Base-by-base conservation (phyloP, 768 basidiomycete genomes). In the Tricholoma hemisulphureum region DNA sequence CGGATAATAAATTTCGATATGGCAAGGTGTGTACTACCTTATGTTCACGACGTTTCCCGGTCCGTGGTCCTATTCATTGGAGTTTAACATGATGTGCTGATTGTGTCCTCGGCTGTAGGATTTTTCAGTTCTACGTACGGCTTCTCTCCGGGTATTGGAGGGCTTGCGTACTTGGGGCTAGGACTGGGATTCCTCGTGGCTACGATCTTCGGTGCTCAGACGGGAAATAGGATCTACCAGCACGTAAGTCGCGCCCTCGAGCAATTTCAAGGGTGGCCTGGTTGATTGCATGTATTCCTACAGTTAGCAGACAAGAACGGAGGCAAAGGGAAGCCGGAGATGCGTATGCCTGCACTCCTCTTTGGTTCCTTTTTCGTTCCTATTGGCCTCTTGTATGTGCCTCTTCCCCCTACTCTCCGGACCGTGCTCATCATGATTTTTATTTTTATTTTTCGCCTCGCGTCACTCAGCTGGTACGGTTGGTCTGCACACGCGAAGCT, bases 1-100 rank as follows among this genome's bases (percentile, higher is more conserved):
- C 10, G 5, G 7, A 43, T 13, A 37, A 43, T 43, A 8, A 21
- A 43, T 23, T 4, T n/a, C 23, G 7, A 21, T 43, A 13, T 13
- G 43, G 23, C 18, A 39, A 67, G 73, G 86, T 20, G 86, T 88
- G 58, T 88, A 84, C 69, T 91, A 89, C 73, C 74, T 91, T 45
- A 83, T 87, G 79, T 86, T 87, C 62, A 72, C 86, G 1, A 88
- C 88, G 2, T 89, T 90, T 69, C 80, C 86, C 1, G 64, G 85
- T 83, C 67, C 18, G 77, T 21, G 26, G 6, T 3, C 8, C 4
- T 26, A 41, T 34, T 29, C 7, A 37, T 18, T 35, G 26, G 2
- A 37, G 32, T 34, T 34, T 51, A 10, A 13, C n/a, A n/a, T n/a
- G n/a, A 23, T 9, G 11, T 31, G 24, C 23, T 9, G 23, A 24